Evolutionary conservation across 805 yeast species (phyloP).

Genomic region (Candida sphagnicola): DNA sequence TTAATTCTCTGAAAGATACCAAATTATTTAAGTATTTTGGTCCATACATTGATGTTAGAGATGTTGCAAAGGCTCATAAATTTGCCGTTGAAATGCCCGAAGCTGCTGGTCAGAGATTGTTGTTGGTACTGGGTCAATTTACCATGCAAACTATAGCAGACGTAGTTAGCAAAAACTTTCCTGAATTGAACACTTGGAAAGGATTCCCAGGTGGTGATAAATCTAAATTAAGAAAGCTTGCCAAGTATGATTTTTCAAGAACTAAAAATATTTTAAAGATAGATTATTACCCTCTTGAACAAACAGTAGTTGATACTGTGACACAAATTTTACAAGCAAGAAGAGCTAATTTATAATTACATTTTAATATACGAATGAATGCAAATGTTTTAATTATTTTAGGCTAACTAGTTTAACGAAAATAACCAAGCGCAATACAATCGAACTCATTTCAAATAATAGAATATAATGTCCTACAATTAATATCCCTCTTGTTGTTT

Average conservation of each 20-base stretch:
- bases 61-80: conserved; percentile 20
- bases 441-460: too few species aligned
- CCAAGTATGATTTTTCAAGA: conserved; percentile 13
- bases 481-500: too few species aligned
- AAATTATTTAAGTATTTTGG: conserved; percentile 11
- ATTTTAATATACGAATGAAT: neutral
- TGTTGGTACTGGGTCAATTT: conserved; percentile 14
- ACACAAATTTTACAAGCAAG: conserved; percentile 23
- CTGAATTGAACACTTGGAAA: conserved; percentile 12
- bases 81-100: conserved; percentile 17
- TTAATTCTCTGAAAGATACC: conserved; percentile 16
- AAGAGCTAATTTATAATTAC: neutral
- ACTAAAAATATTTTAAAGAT: conserved; percentile 35
- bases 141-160: conserved; percentile 20
- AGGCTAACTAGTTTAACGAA: neutral
- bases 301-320: conserved; percentile 40
- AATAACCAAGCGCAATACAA: too few species aligned
- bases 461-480: too few species aligned
- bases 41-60: conserved; percentile 22
- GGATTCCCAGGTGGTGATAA: conserved; percentile 15
- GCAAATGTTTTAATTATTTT: neutral
- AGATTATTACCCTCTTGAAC: conserved; percentile 32
- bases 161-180: conserved; percentile 18
- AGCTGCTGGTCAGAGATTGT: conserved; percentile 26
- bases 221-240: conserved; percentile 14